A percentile compares a stretch with the other conserved stretches of the same genome.
Conservation (phyloP, 2,329 filamentous ascomycete species). For the Didymella sp. region DNA sequence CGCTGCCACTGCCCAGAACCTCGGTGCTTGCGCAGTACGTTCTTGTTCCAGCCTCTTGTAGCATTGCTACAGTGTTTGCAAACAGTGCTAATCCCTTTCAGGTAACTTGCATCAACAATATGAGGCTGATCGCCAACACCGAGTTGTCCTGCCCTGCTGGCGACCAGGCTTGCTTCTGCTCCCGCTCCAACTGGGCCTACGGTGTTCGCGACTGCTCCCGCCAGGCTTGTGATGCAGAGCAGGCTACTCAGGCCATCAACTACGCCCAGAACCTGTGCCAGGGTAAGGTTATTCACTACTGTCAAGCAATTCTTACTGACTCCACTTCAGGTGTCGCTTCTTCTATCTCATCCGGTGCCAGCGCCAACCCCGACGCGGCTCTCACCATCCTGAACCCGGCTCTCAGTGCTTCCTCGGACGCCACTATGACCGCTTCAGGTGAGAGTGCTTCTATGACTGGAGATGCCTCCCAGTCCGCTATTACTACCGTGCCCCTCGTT, state of each 20-base stretch:
- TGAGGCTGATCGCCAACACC: constrained; percentile 50
- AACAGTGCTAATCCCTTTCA: constrained; percentile 27
- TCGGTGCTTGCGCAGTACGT: constrained; percentile 49
- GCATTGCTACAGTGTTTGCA: neutral
- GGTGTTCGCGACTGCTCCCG: constrained; percentile 58
- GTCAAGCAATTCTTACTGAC: neutral
- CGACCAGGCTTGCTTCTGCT: constrained; percentile 55
- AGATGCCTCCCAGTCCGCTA: constrained; percentile 23
- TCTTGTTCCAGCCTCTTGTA: neutral
- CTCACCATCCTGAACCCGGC: constrained; percentile 36
- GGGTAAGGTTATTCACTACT: constrained; percentile 29
- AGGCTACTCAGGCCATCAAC: constrained; percentile 41
- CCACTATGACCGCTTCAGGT: constrained; percentile 18
- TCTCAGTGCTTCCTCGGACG: constrained; percentile 7
- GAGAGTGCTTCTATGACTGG: constrained; percentile 15
- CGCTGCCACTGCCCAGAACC: constrained; percentile 45
- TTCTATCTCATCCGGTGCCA: neutral
- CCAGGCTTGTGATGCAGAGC: constrained; percentile 47
- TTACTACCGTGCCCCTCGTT: constrained; percentile 29
- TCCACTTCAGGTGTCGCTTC: constrained; percentile 5
- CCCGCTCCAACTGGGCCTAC: constrained; percentile 53
- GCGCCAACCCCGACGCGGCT: constrained; percentile 25
- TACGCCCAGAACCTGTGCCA: constrained; percentile 46
- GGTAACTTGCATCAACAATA: constrained; percentile 57
- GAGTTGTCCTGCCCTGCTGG: constrained; percentile 51